These are phyloP conservation scores for Blastobotrys muscicola DNA, from an alignment of 805 yeast species.

Conservation along the genomic window DNA sequence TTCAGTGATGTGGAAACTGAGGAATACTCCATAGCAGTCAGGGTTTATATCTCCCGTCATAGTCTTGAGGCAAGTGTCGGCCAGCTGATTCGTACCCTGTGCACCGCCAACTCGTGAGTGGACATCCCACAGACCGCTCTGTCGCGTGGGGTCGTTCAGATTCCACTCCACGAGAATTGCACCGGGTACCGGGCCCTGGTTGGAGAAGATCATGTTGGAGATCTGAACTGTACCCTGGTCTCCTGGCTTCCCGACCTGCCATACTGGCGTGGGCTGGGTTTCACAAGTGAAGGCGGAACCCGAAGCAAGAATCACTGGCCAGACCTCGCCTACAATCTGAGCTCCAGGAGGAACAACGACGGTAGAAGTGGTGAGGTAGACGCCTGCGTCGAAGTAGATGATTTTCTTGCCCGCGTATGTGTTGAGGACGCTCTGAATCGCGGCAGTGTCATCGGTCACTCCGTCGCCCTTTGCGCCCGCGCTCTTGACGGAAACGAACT, in stretches of 20 bases:
- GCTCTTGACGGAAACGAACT: slow-evolving; percentile 3
- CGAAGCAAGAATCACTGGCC: slow-evolving; percentile 5
- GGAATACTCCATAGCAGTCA: slow-evolving; percentile 4
- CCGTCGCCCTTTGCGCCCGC: slow-evolving; percentile 5
- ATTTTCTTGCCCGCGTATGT: slow-evolving; percentile 1
- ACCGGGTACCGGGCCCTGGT: slow-evolving; percentile 2
- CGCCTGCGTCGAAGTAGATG: slow-evolving; percentile 6
- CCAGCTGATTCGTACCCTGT: slow-evolving; percentile 2
- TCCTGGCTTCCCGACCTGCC: slow-evolving; percentile 2
- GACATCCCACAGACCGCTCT: slow-evolving; percentile 4
- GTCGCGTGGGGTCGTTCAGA: slow-evolving; percentile 1
- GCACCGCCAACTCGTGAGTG: slow-evolving; percentile 8
- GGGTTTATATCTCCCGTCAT: not conserved
- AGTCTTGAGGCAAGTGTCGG: not conserved
- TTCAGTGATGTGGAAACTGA: slow-evolving; percentile 3
- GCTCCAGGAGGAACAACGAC: slow-evolving; percentile 2
- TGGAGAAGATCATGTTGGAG: slow-evolving; percentile 6
- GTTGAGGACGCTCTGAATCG: slow-evolving; percentile 1
- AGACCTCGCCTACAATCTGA: slow-evolving; percentile 5
- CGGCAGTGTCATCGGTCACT: slow-evolving; percentile 5
- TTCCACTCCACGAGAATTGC: slow-evolving; percentile 2
- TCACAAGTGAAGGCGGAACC: slow-evolving; percentile 2
- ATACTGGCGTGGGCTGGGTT: not conserved
- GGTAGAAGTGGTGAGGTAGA: slow-evolving; percentile 4
- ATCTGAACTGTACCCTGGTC: slow-evolving; percentile 3